Base-by-base conservation (phyloP, 768 basidiomycete genomes). In the Boletus rex-veris region DNA sequence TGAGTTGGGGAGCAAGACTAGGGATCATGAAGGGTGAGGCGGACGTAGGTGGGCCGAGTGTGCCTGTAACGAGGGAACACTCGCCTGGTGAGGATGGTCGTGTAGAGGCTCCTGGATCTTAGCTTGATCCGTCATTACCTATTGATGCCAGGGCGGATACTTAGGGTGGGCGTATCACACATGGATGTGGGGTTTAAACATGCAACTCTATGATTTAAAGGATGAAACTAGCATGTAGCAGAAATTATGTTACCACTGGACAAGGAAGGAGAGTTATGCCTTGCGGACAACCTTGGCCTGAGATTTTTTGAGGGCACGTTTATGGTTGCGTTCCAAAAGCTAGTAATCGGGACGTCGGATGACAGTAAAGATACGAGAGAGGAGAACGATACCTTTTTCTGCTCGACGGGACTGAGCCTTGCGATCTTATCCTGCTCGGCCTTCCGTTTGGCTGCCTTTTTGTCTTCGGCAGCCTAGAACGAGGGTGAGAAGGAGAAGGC, bases 241-340 rank as follows among this genome's bases (percentile, higher is more conserved):
- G 26, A 49, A 16, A n/a, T 10, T 39, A 38, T 50, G 28, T 16
- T 33, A 42, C 52, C 45, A 53, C 26, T 2, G 5, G 15, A 35
- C 12, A 18, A 45, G 7, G 39, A 30, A 24, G n/a, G 7, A 37
- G 16, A n/a, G 6, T 35, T 63, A 66, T 43, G 62, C 54, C 50
- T 66, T 67, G 55, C 66, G 65, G 48, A 81, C 75, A 39, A 71
- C 68, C 67, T 87, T 89, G 54, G 80, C 81, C 62, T 90, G 89
- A 37, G 80, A 75, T 68, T 90, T 91, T 58, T 81, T 80, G 51
- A 90, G 56, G 26, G 75, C 71, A 28, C 86, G 85, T 68, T 88
- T 91, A 55, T 84, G 86, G 62, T 90, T 89, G 58, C 86, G 85
- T 46, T 92, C 90, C 52, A 90, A 73, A 57, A 78, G 68, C 85